Percentiles rank a stretch among this genome's conserved stretches.
phyloP scores from a whole-genome alignment of 208 protist species.

The Leishmania martiniquensis region DNA sequence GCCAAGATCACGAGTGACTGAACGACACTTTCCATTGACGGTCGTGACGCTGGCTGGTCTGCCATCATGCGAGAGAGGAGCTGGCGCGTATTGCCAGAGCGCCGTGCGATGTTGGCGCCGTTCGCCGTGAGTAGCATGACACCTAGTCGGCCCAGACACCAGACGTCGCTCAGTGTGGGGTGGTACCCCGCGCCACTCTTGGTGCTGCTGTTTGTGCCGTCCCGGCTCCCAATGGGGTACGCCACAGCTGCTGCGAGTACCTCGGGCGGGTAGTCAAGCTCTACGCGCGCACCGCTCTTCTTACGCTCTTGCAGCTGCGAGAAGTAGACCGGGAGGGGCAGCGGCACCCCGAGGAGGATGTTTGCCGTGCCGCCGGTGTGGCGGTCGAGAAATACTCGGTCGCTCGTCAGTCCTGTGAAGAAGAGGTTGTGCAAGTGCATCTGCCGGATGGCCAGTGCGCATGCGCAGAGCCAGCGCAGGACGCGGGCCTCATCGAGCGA shows the following conservation, averaged over 20 bases:
- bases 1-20: constrained; percentile 32
- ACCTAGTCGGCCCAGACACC: constrained; percentile 66
- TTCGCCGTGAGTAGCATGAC: constrained; percentile 56
- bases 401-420: constrained; percentile 54
- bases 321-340: constrained; percentile 64
- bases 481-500: constrained; percentile 46
- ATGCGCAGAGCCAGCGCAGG: constrained; percentile 57
- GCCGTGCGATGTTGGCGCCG: constrained; percentile 32
- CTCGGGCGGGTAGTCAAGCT: constrained; percentile 80
- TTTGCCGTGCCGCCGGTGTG: constrained; percentile 29
- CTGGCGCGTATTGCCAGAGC: constrained; percentile 42
- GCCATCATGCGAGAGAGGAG: constrained; percentile 66
- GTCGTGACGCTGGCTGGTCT: constrained; percentile 31
- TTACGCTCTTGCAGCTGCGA: constrained; percentile 52
- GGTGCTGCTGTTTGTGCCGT: not conserved
- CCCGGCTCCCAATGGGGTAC: not conserved
- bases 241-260: constrained; percentile 28
- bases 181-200: constrained; percentile 42
- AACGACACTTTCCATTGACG: constrained; percentile 40
- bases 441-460: constrained; percentile 52
- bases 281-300: constrained; percentile 43
- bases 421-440: constrained; percentile 50
- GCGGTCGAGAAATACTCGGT: constrained; percentile 59
- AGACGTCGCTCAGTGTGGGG: constrained; percentile 65
- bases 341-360: constrained; percentile 60